phyloP scores from a whole-genome alignment of 2,329 filamentous ascomycete genomes.

The Phialophora tarda region DNA sequence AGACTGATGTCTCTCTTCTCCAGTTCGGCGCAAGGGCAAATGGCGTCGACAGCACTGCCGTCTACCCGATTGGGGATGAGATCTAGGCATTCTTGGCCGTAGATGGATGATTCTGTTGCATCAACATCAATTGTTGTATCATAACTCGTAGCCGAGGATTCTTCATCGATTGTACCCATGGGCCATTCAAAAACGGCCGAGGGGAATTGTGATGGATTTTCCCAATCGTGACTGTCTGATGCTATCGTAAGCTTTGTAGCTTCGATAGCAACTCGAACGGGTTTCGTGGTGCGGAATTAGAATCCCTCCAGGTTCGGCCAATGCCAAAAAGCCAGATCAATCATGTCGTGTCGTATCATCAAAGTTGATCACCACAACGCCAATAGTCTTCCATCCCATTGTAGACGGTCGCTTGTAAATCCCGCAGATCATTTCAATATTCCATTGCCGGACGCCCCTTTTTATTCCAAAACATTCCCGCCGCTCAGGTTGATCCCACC shows the following conservation, averaged over 20 bases:
- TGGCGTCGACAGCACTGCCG: neutral
- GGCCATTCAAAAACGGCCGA: neutral
- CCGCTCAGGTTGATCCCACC: slow-evolving; percentile 46
- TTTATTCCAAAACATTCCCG: slow-evolving; percentile 26
- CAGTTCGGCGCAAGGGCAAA: neutral
- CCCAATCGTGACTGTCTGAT: neutral
- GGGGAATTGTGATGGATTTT: neutral
- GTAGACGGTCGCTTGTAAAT: neutral
- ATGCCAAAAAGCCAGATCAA: neutral
- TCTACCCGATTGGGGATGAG: neutral
- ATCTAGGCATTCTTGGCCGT: neutral
- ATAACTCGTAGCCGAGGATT: neutral
- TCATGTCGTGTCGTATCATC: neutral
- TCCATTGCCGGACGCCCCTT: neutral
- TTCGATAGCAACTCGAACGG: neutral
- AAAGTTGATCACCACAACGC: neutral
- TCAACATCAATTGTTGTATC: neutral
- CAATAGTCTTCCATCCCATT: neutral
- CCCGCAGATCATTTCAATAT: neutral
- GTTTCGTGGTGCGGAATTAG: neutral
- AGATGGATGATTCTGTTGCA: neutral
- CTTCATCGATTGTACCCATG: neutral
- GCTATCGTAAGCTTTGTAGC: neutral
- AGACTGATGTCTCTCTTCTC: neutral
- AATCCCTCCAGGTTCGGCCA: neutral